Conservation (phyloP, 208 protist genomes). For the Balamuthia mandrillaris region DNA sequence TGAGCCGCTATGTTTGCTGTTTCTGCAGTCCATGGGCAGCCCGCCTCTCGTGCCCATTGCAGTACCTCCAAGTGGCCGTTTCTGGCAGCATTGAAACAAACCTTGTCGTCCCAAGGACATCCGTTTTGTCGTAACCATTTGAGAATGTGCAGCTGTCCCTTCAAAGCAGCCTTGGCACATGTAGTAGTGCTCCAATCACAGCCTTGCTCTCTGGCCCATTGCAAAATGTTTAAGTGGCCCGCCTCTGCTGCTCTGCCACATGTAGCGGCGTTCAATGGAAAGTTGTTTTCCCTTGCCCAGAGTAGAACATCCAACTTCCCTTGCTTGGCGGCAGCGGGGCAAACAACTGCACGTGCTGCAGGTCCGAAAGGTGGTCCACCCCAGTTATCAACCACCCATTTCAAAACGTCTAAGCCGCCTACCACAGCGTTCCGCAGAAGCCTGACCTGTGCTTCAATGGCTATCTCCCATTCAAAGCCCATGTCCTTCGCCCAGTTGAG, state of each 20-base stretch:
- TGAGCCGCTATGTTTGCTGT: neutral
- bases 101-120: neutral
- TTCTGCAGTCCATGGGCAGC: neutral
- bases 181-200: neutral
- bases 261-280: neutral
- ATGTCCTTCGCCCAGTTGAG: too few species aligned
- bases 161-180: neutral
- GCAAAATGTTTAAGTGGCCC: neutral
- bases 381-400: too few species aligned
- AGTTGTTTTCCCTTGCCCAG: neutral
- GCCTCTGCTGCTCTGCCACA: neutral
- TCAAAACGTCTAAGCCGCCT: too few species aligned
- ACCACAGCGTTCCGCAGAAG: too few species aligned
- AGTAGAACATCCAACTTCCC: neutral
- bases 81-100: neutral
- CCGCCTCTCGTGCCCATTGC: neutral
- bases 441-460: too few species aligned
- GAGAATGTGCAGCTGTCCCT: neutral
- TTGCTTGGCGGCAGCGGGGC: neutral
- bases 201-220: neutral
- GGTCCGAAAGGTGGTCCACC: too few species aligned
- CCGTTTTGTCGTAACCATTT: neutral
- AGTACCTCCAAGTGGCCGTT: neutral
- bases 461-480: too few species aligned
- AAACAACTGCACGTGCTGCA: too few species aligned